Evolutionary conservation across 257 asterid species (phyloP).

Genomic region (Ligustrum vulgare): DNA sequence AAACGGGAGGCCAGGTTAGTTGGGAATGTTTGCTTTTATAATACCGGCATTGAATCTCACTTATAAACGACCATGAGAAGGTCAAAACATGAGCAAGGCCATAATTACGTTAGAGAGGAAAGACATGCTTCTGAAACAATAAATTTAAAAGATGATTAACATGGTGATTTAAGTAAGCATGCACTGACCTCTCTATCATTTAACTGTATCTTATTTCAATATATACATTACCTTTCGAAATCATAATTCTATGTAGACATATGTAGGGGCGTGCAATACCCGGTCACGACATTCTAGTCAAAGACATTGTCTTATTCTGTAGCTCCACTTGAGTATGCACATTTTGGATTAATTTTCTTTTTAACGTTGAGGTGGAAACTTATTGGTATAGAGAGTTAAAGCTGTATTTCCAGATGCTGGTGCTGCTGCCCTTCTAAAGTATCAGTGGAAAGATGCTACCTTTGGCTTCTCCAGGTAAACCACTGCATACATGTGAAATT

Average conservation of each 20-base stretch:
- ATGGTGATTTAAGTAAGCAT: conserved; percentile 7
- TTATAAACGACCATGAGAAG: neutral
- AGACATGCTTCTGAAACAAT: neutral
- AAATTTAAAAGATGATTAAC: neutral
- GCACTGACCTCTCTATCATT: neutral
- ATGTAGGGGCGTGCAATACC: neutral
- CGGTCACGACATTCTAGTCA: conserved; percentile 1
- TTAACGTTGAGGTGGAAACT: conserved; percentile 31
- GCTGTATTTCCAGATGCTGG: conserved; percentile 99
- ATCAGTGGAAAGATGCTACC: conserved; percentile 89
- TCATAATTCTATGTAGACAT: neutral
- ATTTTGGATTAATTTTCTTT: conserved; percentile 8
- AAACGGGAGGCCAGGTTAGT: conserved; percentile 76
- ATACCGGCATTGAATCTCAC: conserved; percentile 8
- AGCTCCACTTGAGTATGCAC: conserved; percentile 4
- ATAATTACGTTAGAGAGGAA: neutral
- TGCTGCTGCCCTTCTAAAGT: conserved; percentile 87
- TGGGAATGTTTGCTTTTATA: conserved; percentile 12
- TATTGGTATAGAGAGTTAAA: conserved; percentile 68
- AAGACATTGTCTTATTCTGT: conserved; percentile 7
- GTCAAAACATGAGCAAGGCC: neutral
- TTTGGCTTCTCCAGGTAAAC: conserved; percentile 80
- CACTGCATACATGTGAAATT: neutral
- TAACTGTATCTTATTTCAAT: neutral
- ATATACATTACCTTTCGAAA: neutral